Conservation (phyloP, 2,329 filamentous ascomycete species). For the Calonectria hongkongensis region DNA sequence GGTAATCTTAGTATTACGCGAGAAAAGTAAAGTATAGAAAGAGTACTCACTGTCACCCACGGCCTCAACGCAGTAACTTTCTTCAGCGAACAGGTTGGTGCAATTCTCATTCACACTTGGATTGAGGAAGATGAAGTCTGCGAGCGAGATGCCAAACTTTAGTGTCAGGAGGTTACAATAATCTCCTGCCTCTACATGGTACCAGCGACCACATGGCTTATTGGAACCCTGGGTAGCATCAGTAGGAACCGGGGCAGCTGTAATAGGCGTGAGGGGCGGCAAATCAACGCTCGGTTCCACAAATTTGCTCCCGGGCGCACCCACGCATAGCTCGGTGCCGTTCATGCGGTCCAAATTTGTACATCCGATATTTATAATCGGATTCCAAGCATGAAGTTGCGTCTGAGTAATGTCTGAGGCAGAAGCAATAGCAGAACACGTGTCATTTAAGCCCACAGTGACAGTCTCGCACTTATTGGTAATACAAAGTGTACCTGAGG, state of each 20-base stretch:
- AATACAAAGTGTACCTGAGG: not conserved
- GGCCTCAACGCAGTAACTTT: not conserved
- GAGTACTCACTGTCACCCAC: not conserved
- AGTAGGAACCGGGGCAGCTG: not conserved
- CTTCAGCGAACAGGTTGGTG: not conserved
- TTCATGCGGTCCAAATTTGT: not conserved
- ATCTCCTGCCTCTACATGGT: not conserved
- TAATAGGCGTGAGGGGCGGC: not conserved
- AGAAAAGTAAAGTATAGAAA: not conserved
- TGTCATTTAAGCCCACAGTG: not conserved
- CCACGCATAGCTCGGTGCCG: not conserved
- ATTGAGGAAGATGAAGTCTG: not conserved
- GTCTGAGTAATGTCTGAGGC: not conserved
- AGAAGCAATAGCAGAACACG: not conserved
- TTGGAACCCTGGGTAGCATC: not conserved
- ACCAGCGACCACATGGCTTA: not conserved
- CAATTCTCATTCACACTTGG: not conserved
- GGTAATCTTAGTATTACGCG: not conserved
- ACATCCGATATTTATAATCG: not conserved
- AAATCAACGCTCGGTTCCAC: not conserved
- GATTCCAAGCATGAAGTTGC: not conserved
- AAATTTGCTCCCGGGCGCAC: not conserved
- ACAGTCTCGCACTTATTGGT: not conserved
- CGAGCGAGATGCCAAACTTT: not conserved
- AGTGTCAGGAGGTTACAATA: constrained; percentile 1